Conservation (phyloP, 768 basidiomycete genomes). For the Goffeauzyma gilvescens region DNA sequence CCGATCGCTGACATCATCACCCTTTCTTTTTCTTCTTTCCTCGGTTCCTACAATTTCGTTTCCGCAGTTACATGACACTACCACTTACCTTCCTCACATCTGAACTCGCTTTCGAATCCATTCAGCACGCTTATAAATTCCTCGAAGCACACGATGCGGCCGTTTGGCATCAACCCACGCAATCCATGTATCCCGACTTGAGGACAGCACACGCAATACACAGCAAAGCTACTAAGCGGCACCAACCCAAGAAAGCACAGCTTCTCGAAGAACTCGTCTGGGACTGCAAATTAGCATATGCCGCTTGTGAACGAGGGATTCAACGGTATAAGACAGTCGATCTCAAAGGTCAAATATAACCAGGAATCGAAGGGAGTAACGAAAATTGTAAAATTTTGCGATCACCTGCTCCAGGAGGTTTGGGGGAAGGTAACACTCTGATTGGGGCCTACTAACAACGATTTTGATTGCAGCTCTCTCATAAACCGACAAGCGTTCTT, state of each 20-base stretch:
- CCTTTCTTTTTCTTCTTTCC: not conserved
- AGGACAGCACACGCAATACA: slow-evolving; percentile 2
- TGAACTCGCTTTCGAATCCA: slow-evolving; percentile 65
- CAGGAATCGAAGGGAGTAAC: no score
- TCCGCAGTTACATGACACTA: slow-evolving; percentile 57
- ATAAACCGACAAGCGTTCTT: no score
- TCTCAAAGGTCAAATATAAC: slow-evolving; percentile 75
- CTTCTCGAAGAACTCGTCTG: slow-evolving; percentile 21
- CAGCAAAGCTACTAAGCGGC: not conserved
- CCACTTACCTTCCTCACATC: slow-evolving; percentile 56
- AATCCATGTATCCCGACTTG: slow-evolving; percentile 4
- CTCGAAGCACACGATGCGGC: slow-evolving; percentile 50
- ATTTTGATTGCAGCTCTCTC: no score
- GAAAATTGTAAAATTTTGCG: no score
- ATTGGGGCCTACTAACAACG: no score
- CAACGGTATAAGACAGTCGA: slow-evolving; percentile 68
- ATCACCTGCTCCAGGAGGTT: no score
- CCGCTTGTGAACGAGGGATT: slow-evolving; percentile 41
- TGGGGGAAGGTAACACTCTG: no score
- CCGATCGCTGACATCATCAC: not conserved
- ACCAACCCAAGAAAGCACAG: not conserved
- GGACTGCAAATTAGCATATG: slow-evolving; percentile 31
- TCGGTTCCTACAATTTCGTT: not conserved
- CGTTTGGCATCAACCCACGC: slow-evolving; percentile 35
- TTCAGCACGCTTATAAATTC: slow-evolving; percentile 48